A percentile compares a stretch with the other conserved stretches of the same genome.
Conservation (phyloP, 495 filamentous ascomycete genomes). For the Annulohypoxylon bovei region DNA sequence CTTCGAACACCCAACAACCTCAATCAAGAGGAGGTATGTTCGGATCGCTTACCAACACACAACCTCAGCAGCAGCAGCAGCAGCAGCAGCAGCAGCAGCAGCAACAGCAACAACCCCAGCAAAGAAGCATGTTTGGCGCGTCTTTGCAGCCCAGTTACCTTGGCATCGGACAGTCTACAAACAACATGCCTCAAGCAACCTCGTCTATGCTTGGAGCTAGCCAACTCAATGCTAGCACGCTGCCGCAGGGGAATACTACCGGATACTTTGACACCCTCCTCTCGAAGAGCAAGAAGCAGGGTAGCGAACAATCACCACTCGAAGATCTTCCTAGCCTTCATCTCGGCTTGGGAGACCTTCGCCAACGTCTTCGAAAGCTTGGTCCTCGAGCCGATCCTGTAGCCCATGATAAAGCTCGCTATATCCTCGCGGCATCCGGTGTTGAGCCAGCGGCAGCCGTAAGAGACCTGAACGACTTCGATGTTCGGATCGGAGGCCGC, state of each 20-base stretch:
- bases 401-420: constrained; percentile 76
- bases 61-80: constrained; percentile 26
- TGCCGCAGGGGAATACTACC: constrained; percentile 49
- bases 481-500: constrained; percentile 49
- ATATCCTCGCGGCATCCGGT: constrained; percentile 89
- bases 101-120: constrained; percentile 29
- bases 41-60: constrained; percentile 22
- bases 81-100: constrained; percentile 18
- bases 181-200: constrained; percentile 20
- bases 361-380: constrained; percentile 81
- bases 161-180: constrained; percentile 26
- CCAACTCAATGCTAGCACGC: constrained; percentile 25
- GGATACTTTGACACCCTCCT: constrained; percentile 91
- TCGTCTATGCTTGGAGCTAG: constrained; percentile 34
- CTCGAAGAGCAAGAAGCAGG: constrained; percentile 76
- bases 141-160: constrained; percentile 24
- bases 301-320: constrained; percentile 60
- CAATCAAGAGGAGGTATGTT: constrained; percentile 10
- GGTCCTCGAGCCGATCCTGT: constrained; percentile 63
- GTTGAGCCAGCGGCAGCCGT: constrained; percentile 80
- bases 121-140: constrained; percentile 32
- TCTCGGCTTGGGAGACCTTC: constrained; percentile 86
- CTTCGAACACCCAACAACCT: constrained; percentile 24
- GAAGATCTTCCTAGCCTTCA: constrained; percentile 76
- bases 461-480: constrained; percentile 74